Base-by-base conservation (phyloP, 768 basidiomycete genomes). In the Amanita molliuscula region DNA sequence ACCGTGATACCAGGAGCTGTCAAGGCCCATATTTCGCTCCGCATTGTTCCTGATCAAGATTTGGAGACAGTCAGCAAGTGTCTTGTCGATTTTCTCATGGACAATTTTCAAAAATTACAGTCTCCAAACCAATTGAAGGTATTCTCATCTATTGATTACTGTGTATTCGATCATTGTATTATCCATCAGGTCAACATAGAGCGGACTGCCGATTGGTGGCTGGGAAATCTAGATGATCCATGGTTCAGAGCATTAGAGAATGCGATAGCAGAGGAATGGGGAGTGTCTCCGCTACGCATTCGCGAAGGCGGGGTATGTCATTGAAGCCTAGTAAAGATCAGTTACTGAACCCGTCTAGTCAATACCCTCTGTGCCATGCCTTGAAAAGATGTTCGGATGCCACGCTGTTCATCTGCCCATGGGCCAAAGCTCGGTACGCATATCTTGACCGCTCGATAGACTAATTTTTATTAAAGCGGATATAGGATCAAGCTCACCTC, bases 171-270 rank as follows among this genome's bases (percentile, higher is more conserved):
- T 18, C 53, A 15, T 51, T 26, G 16, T 26, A 16, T 23, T 23
- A 10, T 31, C 5, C 31, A 31, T 29, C 55, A 93, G 89, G 73
- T 94, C 55, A 74, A 70, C 16, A 79, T 96, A 47, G 80, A 86
- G 37, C 87, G 90, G 52, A 84, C 78, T 2, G 93, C 92, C 0
- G 85, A 93, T 58, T 98, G 94, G 94, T 99, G 95, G 95, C 74
- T 99, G 2, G 92, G 94, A 0, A 81, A 86, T 48, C 75, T 95
- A 35, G 79, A 89, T 48, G 84, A 85, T 52, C 76, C 76, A 3
- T 96, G 88, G 81, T 95, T 94, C 70, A 77, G 81, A 55, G 82
- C 88, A 0, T 73, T 99, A 45, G 90, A 95, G 61, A 68, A 72
- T 34, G 86, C 91, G 18, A 81, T 99, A 0, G 70, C 75, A 44